Percentiles rank a stretch among this genome's conserved stretches.
phyloP scores from a whole-genome alignment of 371 early-diverging fungal species.

The Mucor mucedo region DNA sequence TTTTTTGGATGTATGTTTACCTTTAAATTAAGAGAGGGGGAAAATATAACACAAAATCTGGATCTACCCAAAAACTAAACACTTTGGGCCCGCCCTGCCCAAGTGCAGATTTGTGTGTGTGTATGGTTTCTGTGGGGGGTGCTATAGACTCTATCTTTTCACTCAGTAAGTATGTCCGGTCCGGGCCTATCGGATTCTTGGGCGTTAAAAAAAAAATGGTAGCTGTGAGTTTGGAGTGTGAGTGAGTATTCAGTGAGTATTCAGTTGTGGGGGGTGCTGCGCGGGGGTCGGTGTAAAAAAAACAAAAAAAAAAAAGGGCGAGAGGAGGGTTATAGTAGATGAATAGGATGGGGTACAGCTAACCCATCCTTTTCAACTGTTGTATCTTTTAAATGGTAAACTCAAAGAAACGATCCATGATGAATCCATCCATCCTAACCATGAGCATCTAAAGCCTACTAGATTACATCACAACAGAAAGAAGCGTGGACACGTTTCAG shows the following conservation, averaged over 20 bases:
- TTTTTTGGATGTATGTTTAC: conserved; percentile 3
- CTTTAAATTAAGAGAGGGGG: conserved; percentile 29
- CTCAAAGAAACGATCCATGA: not conserved
- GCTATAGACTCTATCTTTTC: too few species aligned
- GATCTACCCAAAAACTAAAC: not conserved
- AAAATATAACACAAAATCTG: conserved; percentile 11
- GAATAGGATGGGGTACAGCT: too few species aligned
- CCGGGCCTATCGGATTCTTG: not conserved
- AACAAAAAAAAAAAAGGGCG: too few species aligned
- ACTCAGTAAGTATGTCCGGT: not conserved
- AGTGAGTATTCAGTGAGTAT: too few species aligned
- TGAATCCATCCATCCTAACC: conserved; percentile 10
- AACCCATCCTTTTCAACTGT: conserved; percentile 10
- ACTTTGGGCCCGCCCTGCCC: not conserved
- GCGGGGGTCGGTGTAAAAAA: too few species aligned
- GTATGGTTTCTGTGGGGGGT: too few species aligned
- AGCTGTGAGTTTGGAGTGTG: too few species aligned
- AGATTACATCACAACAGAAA: conserved; percentile 86
- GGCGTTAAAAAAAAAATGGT: not conserved
- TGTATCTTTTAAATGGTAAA: conserved; percentile 24
- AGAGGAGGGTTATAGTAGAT: too few species aligned
- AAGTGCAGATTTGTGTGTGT: not conserved
- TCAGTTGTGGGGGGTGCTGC: not conserved
- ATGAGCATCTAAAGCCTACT: conserved; percentile 68
- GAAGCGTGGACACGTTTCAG: conserved; percentile 92